Conservation (phyloP, 208 protist genomes). For the Leishmania guyanensis region DNA sequence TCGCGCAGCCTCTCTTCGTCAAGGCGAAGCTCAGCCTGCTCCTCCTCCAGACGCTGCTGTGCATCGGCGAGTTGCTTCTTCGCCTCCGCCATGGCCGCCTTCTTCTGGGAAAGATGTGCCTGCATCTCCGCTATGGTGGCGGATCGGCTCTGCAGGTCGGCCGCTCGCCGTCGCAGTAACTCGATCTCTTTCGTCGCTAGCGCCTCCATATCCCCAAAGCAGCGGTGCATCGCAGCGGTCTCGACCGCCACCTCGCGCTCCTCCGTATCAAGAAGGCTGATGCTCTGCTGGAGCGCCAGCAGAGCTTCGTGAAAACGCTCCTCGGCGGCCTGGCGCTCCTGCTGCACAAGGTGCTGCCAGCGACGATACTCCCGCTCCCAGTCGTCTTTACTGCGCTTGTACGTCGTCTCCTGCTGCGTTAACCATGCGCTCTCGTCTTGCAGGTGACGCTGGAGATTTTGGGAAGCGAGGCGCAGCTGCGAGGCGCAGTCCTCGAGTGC, state of each 20-base stretch:
- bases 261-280: constrained; percentile 50
- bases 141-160: constrained; percentile 51
- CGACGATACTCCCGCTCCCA: constrained; percentile 80
- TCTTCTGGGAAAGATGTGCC: constrained; percentile 36
- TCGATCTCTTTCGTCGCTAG: constrained; percentile 39
- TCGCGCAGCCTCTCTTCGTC: constrained; percentile 52
- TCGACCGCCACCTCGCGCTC: constrained; percentile 51
- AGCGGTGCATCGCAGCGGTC: constrained; percentile 33
- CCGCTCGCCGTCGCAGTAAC: constrained; percentile 40
- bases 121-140: constrained; percentile 32
- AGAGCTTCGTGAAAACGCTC: constrained; percentile 59
- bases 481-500: constrained; percentile 44
- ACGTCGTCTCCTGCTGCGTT: constrained; percentile 55
- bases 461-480: constrained; percentile 45
- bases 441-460: constrained; percentile 61
- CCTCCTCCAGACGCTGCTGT: constrained; percentile 46
- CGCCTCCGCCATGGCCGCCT: constrained; percentile 30
- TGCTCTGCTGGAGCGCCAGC: constrained; percentile 38
- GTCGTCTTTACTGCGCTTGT: constrained; percentile 41
- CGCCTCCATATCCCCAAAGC: constrained; percentile 36
- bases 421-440: constrained; percentile 68
- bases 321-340: constrained; percentile 55
- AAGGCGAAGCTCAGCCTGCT: constrained; percentile 48
- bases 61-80: constrained; percentile 39
- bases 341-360: constrained; percentile 68